Evolutionary conservation across 352 stramenopile genomes (phyloP).

Genomic region (Elongisporangium senticosum): DNA sequence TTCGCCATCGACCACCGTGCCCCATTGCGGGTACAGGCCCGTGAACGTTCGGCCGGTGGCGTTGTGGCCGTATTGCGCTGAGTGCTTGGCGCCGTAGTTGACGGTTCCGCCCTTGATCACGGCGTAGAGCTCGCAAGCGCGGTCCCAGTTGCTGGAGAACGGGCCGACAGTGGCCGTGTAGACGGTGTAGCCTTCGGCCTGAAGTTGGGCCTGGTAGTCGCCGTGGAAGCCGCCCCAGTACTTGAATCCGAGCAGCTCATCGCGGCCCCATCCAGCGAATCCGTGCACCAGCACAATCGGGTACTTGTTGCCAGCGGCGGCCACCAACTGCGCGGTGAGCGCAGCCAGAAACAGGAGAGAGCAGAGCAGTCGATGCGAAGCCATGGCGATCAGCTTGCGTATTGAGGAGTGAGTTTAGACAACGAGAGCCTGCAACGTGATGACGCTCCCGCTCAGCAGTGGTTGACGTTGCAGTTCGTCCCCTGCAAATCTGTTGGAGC

Average conservation of each 20-base stretch:
- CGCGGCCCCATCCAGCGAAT: constrained; percentile 36
- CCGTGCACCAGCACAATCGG: constrained; percentile 51
- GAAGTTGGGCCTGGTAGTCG: constrained; percentile 29
- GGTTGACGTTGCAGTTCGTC: background rate
- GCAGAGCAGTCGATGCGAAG: background rate
- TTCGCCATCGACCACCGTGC: constrained; percentile 16
- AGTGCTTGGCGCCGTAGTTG: constrained; percentile 26
- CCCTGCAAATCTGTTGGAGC: background rate
- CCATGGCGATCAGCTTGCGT: background rate
- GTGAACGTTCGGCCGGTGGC: constrained; percentile 15
- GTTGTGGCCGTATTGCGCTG: constrained; percentile 9
- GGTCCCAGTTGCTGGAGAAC: constrained; percentile 33
- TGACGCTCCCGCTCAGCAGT: background rate
- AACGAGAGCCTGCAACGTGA: background rate
- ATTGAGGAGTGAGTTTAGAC: background rate
- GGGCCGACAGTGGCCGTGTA: constrained; percentile 18
- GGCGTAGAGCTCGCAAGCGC: constrained; percentile 34
- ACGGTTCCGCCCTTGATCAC: constrained; percentile 28
- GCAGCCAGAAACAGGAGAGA: constrained; percentile 12
- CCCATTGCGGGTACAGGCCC: constrained; percentile 32
- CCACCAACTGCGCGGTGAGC: background rate
- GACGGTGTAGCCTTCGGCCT: constrained; percentile 24
- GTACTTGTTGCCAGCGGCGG: constrained; percentile 26
- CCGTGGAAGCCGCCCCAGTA: constrained; percentile 49
- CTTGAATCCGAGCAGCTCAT: constrained; percentile 35